Evolutionary conservation across 352 stramenopile genomes (phyloP), one percentile per base, ranked within the genome.

Genomic region (Phytophthora megakarya): DNA sequence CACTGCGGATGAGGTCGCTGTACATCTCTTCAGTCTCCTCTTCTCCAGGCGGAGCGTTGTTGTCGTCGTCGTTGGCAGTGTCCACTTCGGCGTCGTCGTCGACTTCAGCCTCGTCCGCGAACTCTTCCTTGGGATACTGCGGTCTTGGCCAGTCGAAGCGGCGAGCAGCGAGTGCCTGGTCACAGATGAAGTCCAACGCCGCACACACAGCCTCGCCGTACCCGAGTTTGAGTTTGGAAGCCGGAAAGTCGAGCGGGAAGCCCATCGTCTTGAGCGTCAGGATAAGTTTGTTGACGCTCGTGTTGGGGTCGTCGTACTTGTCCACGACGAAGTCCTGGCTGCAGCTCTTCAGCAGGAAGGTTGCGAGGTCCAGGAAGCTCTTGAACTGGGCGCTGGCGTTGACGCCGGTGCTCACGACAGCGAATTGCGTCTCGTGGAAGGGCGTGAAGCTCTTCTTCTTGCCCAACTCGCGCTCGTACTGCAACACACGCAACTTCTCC

Each of bases 221-320:
- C 18, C 84, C 86, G 19, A 90, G 72, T 19, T 88, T 88, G 21
- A 95, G 76, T 56, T 92, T 91, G 39, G 83, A 87, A 12, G 83
- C 80, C 1, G 86, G 84, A 50, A 91, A 93, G 49, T 95, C 86
- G 16, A 95, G 81, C 39, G 82, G 74, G 69, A 92, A 95, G 32
- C 86, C 86, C 52, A 95, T 66, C 18, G 86, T 76, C 58, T 95
- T 95, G 53, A 92, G 79, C 44, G 80, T 78, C 15, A 95, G 67
- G 49, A 95, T 92, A 48, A 95, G 81, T 55, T 95, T 95, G 78
- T 95, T 95, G 67, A 93, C 78, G 61, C 82, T 92, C 38, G 86
- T 92, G 70, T 88, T 91, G 26, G 85, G 81, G 71, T 95, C 84
- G 78, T 95, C 86, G 67, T 92, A 95, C 73, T 95, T 95, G 78